These are phyloP conservation scores for Rubroboletus pulcherrimus DNA, from an alignment of 768 basidiomycete species.

Conservation along the genomic window DNA sequence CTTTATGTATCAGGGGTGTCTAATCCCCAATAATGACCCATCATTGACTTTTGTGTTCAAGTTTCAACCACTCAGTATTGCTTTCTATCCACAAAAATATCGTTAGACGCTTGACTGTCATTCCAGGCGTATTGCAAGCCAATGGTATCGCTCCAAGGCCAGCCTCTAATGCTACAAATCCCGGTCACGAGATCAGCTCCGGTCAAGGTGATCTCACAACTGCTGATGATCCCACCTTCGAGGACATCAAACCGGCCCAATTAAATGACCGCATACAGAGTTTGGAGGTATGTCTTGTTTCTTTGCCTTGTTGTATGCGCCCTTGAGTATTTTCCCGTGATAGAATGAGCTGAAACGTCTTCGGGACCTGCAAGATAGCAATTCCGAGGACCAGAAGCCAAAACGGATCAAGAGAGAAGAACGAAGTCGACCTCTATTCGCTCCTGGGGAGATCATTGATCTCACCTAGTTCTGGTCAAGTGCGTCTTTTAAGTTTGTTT, in stretches of 20 bases:
- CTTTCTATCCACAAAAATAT: background rate
- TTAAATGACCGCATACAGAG: background rate
- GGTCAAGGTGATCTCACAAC: background rate
- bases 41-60: conserved; percentile 17
- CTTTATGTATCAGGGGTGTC: rapidly evolving
- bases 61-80: conserved; percentile 14
- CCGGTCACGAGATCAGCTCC: background rate
- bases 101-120: background rate
- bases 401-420: conserved; percentile 18
- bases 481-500: background rate
- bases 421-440: background rate
- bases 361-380: background rate
- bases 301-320: background rate
- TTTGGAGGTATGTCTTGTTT: conserved; percentile 6
- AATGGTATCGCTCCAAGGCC: conserved; percentile 16
- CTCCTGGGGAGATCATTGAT: conserved; percentile 13
- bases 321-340: background rate
- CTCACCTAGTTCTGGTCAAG: conserved; percentile 10
- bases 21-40: conserved; percentile 6
- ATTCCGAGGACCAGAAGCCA: conserved; percentile 6
- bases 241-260: conserved; percentile 1
- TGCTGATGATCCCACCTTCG: background rate
- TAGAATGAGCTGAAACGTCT: conserved; percentile 17
- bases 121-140: conserved; percentile 18
- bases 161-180: background rate